phyloP scores from a whole-genome alignment of 2,329 filamentous ascomycete genomes.

The Shiraia bambusicola region DNA sequence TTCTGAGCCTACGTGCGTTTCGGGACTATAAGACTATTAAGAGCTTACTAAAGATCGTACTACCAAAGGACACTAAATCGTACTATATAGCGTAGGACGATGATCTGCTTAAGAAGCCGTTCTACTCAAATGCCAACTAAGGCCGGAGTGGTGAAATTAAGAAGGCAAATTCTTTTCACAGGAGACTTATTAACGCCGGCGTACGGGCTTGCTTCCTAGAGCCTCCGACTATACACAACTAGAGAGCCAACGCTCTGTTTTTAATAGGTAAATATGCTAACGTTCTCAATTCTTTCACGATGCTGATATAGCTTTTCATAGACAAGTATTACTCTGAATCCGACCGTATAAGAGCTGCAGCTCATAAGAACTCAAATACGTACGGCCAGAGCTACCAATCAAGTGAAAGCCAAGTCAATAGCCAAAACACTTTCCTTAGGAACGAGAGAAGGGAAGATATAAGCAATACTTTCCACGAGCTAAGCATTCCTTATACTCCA shows the following conservation, averaged over 20 bases:
- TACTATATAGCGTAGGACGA: conserved; percentile 9
- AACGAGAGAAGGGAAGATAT: conserved; percentile 10
- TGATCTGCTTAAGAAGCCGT: conserved; percentile 13
- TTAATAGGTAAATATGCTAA: conserved; percentile 13
- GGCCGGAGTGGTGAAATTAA: conserved; percentile 9
- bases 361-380: conserved; percentile 8
- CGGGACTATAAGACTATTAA: conserved; percentile 14
- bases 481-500: conserved; percentile 10
- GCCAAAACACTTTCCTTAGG: conserved; percentile 12
- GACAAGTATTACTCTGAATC: conserved; percentile 16
- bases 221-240: neutral
- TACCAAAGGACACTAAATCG: conserved; percentile 9
- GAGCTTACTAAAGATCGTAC: conserved; percentile 6
- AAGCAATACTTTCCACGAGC: conserved; percentile 10
- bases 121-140: conserved; percentile 7
- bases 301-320: conserved; percentile 6
- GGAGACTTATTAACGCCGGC: conserved; percentile 7
- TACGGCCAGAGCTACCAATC: conserved; percentile 13
- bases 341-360: conserved; percentile 7
- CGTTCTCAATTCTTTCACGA: conserved; percentile 1
- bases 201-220: conserved; percentile 3
- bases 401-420: conserved; percentile 10
- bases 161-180: conserved; percentile 11
- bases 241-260: conserved; percentile 5
- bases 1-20: conserved; percentile 11